Base-by-base conservation (phyloP, 2,329 filamentous ascomycete species). In the Esteya vermicola region DNA sequence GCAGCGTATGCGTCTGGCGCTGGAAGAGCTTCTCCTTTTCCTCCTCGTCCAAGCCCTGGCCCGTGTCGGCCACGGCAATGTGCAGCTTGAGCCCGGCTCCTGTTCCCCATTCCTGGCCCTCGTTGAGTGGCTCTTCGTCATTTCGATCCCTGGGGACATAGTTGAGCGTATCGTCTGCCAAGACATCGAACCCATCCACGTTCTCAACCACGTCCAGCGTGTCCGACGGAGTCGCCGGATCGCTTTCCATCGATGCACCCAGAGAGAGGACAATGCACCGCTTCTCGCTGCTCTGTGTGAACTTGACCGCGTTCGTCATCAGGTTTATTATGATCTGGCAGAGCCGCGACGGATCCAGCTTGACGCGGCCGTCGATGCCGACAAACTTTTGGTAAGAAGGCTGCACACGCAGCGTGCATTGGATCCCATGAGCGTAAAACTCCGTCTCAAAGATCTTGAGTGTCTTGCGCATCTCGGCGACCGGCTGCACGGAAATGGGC, bases 371-470 rank as follows among this genome's bases (percentile, higher is more conserved):
- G 45, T 81, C 73, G 25, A 86, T 64, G 3, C 65, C 66, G 27
- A 48, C 32, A 35, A 85, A 58, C 14, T 72, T 64, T 13, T 70
- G 63, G 53, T 81, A 85, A 1, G 77, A 78, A 33, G 78, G 67
- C 48, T 83, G 76, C 31, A 86, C 70, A 1, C 67, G 64, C 48
- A 85, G 81, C 30, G 76, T 68, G 56, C 85, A 73, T 39, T 74
- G 67, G 44, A 89, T 88, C 33, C 77, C 75, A 43, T 83, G 79
- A 8, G 77, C 77, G 34, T 74, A 67, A 13, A 89, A 59, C 53
- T 89, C 82, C 9, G 78, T 69, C 57, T 86, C 81, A 49, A 86
- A 85, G 75, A 89, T 85, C 52, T 80, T 83, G 26, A 86, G 54
- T 0, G 80, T 74, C 20, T 70, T 68, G 43, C 75, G 68, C 3